Evolutionary conservation across 2,329 filamentous ascomycete genomes (phyloP).

Genomic region (Polytolypa hystricis): DNA sequence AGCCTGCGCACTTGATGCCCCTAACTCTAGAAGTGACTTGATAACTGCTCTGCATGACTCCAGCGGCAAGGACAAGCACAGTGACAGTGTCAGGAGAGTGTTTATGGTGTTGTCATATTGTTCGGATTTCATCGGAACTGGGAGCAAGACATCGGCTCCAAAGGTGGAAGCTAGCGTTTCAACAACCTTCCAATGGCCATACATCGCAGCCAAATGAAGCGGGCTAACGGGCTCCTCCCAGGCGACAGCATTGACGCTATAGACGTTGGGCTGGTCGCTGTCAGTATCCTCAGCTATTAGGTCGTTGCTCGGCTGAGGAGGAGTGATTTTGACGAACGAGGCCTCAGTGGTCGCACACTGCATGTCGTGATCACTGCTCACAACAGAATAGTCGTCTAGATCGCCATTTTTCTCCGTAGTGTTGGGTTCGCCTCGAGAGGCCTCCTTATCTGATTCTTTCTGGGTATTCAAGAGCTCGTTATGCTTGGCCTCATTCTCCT

Average conservation of each 20-base stretch:
- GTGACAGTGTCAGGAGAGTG: neutral
- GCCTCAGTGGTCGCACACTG: conserved; percentile 47
- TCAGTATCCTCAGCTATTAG: conserved; percentile 18
- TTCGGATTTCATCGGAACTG: conserved; percentile 45
- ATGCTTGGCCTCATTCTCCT: conserved; percentile 48
- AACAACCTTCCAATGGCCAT: conserved; percentile 59
- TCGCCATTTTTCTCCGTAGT: conserved; percentile 4
- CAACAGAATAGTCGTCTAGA: conserved; percentile 15
- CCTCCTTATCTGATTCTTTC: neutral
- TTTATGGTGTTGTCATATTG: conserved; percentile 12
- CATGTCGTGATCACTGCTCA: conserved; percentile 30
- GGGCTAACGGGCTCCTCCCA: conserved; percentile 69
- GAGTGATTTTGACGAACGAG: conserved; percentile 57
- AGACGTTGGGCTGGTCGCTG: conserved; percentile 52
- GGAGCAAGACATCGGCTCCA: conserved; percentile 61
- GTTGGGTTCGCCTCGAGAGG: neutral
- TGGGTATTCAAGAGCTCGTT: conserved; percentile 11
- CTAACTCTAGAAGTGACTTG: conserved; percentile 47
- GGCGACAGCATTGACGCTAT: conserved; percentile 59
- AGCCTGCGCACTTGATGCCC: conserved; percentile 60
- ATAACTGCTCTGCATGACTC: conserved; percentile 14
- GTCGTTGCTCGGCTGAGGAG: neutral
- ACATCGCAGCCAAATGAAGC: conserved; percentile 66
- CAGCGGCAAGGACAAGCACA: conserved; percentile 10
- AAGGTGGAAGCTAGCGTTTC: conserved; percentile 58